Percentiles rank a stretch among this genome's conserved stretches.
phyloP scores from a whole-genome alignment of 2,329 filamentous ascomycete species.

The Aspergillus carbonarius region DNA sequence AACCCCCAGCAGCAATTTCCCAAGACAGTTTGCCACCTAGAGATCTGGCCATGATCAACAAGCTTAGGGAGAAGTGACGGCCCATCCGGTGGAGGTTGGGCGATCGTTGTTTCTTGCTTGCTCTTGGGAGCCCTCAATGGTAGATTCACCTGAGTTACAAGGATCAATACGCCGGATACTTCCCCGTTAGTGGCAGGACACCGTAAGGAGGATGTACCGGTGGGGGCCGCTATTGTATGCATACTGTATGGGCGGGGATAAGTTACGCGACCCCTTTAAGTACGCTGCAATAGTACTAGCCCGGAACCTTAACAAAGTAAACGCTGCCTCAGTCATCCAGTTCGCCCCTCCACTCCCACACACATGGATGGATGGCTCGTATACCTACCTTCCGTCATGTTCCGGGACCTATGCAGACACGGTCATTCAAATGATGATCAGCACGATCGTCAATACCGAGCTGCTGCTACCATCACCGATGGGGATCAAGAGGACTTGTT shows the following conservation, averaged over 20 bases:
- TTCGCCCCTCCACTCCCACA: neutral
- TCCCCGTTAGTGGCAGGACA: neutral
- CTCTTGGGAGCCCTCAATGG: neutral
- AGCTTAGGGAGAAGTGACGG: neutral
- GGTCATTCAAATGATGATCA: constrained; percentile 3
- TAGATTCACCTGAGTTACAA: neutral
- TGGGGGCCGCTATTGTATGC: neutral
- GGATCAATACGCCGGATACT: neutral
- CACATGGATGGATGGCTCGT: neutral
- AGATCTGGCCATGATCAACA: neutral
- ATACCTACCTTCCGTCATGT: neutral
- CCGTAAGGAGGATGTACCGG: neutral
- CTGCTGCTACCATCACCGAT: neutral
- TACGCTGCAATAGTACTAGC: neutral
- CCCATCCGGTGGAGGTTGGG: neutral
- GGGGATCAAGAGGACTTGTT: neutral
- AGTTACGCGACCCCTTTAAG: neutral
- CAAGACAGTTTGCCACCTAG: neutral
- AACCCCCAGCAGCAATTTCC: neutral
- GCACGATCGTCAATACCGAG: neutral
- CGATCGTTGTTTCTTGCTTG: neutral
- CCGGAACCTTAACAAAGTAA: neutral
- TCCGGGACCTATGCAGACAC: neutral
- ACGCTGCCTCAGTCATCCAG: neutral
- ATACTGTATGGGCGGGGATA: neutral